Evolutionary conservation across 2,329 filamentous ascomycete species (phyloP), one percentile per base, ranked within the genome.

Genomic region (Trichoderma hamatum): DNA sequence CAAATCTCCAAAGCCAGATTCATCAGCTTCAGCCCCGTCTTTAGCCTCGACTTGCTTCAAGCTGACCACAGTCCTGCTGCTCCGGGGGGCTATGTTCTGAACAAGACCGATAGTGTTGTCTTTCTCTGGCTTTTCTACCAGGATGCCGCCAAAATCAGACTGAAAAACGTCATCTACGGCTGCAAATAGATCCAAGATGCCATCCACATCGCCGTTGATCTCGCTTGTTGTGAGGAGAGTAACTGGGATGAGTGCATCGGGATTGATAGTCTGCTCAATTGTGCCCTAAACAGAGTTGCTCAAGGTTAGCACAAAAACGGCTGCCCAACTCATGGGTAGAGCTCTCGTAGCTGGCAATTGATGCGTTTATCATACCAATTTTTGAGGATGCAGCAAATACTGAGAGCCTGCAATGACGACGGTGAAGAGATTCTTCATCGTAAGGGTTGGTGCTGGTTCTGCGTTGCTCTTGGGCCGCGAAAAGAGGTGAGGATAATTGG

Each of bases 261-360:
- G 76, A 26, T 81, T 78, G 70, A 82, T 81, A 36, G 77, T 80
- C 70, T 81, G 79, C 68, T 81, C 74, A n/a, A 82, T 81, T 24
- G 77, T 76, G 63, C 80, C 81, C 80, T 82, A 28, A 7, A 26
- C 16, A 39, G 16, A 49, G 9, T 26, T 49, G 21, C 30, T 6
- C 30, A 14, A 52, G 1, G 30, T 63, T 52, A 52, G 39, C 39
- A 43, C 5, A 7, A 34, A 34, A 19, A 24, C 32, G 26, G 52
- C 11, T 34, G 52, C 52, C 52, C 24, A 5, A 55, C n/a, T 10
- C 28, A 14, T n/a, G 28, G 13, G 13, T 14, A 16, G 7, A 61
- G 24, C 28, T 19, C 6, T 24, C 49, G 36, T 24, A n/a, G 21
- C 19, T 7, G 10, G 30, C 55, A 14, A 49, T 61, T 34, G 39